Base-by-base conservation (phyloP, 1,139 yeast species). In the Sugiyamaella novakii region DNA sequence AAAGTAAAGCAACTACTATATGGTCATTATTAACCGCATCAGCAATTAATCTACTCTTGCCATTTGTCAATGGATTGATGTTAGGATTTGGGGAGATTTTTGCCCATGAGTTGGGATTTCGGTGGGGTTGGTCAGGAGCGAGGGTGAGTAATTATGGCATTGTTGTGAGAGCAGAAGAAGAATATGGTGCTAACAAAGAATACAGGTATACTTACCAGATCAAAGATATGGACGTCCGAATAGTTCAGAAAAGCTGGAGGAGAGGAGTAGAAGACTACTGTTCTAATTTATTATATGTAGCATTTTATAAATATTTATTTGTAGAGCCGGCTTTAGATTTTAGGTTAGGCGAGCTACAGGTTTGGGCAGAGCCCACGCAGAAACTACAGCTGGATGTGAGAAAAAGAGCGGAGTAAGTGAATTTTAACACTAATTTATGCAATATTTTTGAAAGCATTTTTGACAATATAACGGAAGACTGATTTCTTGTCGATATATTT, bases 11-110 rank as follows among this genome's bases (percentile, higher is more conserved):
- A 14, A 36, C 10, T 14, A 27, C 47, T 5, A 15, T 51, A 12
- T 36, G 40, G 43, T 49, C 54, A 15, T 42, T 54, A 18, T 25
- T 49, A 14, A 33, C 49, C 6, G 33, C 53, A 10, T 48, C 59
- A 17, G 80, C 89, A 2, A 82, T 92, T 56, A 91, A 92, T 60
- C 69, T 91, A 59, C 67, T 89, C 3, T 71, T 92, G 44, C 98
- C 98, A 2, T 89, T 92, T 62, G 74, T 92, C 55, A 92, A 92
- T 64, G 98, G 98, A 8, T 74, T 92, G 72, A 91, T 91, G 96
- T 77, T 92, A 53, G 98, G 98, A 0, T 88, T 91, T 67, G 98
- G 98, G 1, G 98, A 92, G 70, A 84, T 92, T 19, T 74, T 87
- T 57, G 98, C 98, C 12, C 97, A 91, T 65, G 98, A 92, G 64